Base-by-base conservation (phyloP, 2,329 filamentous ascomycete species). In the Pseudogymnoascus sp. region DNA sequence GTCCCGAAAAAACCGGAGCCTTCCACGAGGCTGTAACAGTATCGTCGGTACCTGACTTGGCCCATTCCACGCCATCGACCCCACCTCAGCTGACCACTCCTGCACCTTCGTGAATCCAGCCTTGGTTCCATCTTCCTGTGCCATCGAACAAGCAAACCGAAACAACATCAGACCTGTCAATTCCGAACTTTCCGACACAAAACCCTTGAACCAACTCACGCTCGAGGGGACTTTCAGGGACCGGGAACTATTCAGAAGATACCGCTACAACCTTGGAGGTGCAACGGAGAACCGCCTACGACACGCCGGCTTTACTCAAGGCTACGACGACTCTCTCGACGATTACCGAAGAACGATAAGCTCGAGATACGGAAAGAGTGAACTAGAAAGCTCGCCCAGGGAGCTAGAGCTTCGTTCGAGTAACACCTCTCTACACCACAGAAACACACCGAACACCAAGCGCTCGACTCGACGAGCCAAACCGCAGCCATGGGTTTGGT, bases 401-500 rank as follows among this genome's bases (percentile, higher is more conserved):
- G 23, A 50, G 38, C 38, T 40, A 23, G 40, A 14, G 47, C n/a
- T 33, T 18, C n/a, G n/a, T 18, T 6, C 16, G 8, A 33, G 4
- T n/a, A 18, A 18, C n/a, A 53, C 25, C 25, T 33, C n/a, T n/a
- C 25, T 5, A 56, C 11, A 33, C n/a, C 50, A 11, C 21, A 47
- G 4, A 14, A 28, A 23, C n/a, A 33, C 50, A 33, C 25, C 8
- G 28, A 23, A 56, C 25, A 12, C n/a, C 28, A 31, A 16, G 50
- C 12, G 50, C 50, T 56, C 25, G 16, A 33, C 31, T 0, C 8
- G 5, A 18, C 28, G 50, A 33, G 25, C 50, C 50, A 40, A 23
- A 38, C 59, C 16, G 62, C 37, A 33, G 77, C 67, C 63, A 96
- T 96, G 92, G 92, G 92, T 69, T 86, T 97, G 70, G 81, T 87